Conservation (phyloP, 495 filamentous ascomycete species). For the Rhypophila decipiens region DNA sequence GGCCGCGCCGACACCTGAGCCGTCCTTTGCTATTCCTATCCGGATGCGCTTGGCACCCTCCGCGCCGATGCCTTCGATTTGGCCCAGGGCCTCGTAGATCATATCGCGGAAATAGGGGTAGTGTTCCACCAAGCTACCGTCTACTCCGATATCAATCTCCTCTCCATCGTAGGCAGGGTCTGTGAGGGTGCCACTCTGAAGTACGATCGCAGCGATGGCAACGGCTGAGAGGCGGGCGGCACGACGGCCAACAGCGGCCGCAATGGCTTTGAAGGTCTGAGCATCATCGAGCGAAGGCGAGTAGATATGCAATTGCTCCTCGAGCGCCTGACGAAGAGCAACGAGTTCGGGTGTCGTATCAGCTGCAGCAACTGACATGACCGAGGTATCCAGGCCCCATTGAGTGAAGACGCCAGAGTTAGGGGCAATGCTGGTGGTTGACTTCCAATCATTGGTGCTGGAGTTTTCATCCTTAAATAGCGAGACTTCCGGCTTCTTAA, state of each 20-base stretch:
- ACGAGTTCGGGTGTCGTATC: slow-evolving; percentile 60
- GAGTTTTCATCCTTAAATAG: slow-evolving; percentile 66
- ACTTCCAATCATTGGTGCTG: slow-evolving; percentile 55
- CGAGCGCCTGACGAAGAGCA: slow-evolving; percentile 66
- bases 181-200: slow-evolving; percentile 63
- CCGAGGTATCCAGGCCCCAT: slow-evolving; percentile 85
- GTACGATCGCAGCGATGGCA: slow-evolving; percentile 73
- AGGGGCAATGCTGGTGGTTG: slow-evolving; percentile 58
- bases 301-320: slow-evolving; percentile 64
- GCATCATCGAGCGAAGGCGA: slow-evolving; percentile 70
- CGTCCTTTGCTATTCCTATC: slow-evolving; percentile 93
- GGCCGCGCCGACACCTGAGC: slow-evolving; percentile 84
- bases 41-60: slow-evolving; percentile 71
- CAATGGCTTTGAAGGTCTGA: slow-evolving; percentile 70
- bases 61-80: slow-evolving; percentile 63
- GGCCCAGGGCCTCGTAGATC: slow-evolving; percentile 64
- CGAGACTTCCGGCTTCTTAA: slow-evolving; percentile 52
- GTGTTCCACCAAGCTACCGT: slow-evolving; percentile 85
- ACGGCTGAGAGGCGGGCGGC: slow-evolving; percentile 85
- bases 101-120: slow-evolving; percentile 81
- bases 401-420: slow-evolving; percentile 63
- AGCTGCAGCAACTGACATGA: slow-evolving; percentile 73
- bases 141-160: slow-evolving; percentile 81
- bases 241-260: slow-evolving; percentile 77
- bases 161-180: slow-evolving; percentile 41